Conservation (phyloP, 2,329 filamentous ascomycete genomes). For the Talaromyces sp. region DNA sequence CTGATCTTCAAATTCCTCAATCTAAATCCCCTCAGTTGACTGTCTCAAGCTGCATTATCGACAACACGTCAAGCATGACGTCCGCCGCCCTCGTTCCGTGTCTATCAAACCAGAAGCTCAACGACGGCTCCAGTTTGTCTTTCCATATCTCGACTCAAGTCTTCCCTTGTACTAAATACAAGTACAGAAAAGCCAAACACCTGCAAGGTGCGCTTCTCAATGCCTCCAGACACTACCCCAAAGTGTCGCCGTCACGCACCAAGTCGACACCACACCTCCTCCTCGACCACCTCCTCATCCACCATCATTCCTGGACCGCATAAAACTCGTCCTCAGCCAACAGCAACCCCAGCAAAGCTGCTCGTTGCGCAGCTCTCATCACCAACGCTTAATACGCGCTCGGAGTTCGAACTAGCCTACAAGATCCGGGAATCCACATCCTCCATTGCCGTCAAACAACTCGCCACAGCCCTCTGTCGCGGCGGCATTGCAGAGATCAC, state of each 20-base stretch:
- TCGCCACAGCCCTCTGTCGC: slow-evolving; percentile 11
- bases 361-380: not conserved
- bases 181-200: not conserved
- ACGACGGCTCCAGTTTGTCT: not conserved
- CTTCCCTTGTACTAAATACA: not conserved
- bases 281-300: not conserved
- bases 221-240: not conserved
- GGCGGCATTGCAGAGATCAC: slow-evolving; percentile 8
- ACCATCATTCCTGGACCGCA: not conserved
- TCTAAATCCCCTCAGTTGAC: not conserved
- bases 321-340: not conserved
- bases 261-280: not conserved
- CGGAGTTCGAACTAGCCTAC: slow-evolving; percentile 12
- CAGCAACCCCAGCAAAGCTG: not conserved
- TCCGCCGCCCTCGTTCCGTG: not conserved
- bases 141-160: not conserved
- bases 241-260: not conserved
- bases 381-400: not conserved
- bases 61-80: not conserved
- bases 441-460: slow-evolving; percentile 1
- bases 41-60: not conserved
- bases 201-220: slow-evolving; percentile 11
- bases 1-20: not conserved
- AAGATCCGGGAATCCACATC: not conserved
- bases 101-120: not conserved